Evolutionary conservation across 2,329 filamentous ascomycete genomes (phyloP).

Genomic region (Daldinia sp.): DNA sequence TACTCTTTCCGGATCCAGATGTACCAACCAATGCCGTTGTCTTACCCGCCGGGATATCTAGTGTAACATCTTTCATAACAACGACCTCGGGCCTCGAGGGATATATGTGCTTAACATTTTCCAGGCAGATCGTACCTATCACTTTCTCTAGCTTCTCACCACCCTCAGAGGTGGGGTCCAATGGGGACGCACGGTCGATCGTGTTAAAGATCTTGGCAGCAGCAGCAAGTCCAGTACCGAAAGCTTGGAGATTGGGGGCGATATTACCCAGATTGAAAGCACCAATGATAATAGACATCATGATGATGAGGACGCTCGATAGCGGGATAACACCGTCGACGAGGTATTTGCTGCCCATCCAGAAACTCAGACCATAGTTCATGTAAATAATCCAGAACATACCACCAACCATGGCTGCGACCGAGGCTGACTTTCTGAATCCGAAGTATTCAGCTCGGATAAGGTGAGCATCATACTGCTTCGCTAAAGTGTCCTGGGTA

Average conservation of each 20-base stretch:
- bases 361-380: slow-evolving; percentile 90
- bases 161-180: slow-evolving; percentile 78
- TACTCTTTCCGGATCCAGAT: slow-evolving; percentile 94
- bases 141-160: slow-evolving; percentile 81
- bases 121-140: slow-evolving; percentile 82
- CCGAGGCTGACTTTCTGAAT: slow-evolving; percentile 76
- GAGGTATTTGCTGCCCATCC: slow-evolving; percentile 84
- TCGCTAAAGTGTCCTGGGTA: slow-evolving; percentile 90
- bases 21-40: slow-evolving; percentile 93
- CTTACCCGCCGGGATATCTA: slow-evolving; percentile 87
- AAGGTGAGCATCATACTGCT: slow-evolving; percentile 84
- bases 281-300: slow-evolving; percentile 92
- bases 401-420: slow-evolving; percentile 82
- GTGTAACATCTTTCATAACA: slow-evolving; percentile 85
- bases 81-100: slow-evolving; percentile 91
- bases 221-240: slow-evolving; percentile 84
- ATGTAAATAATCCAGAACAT: slow-evolving; percentile 89
- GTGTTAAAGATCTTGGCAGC: slow-evolving; percentile 93
- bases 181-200: slow-evolving; percentile 87
- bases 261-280: slow-evolving; percentile 92
- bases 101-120: slow-evolving; percentile 91
- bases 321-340: slow-evolving; percentile 74
- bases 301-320: slow-evolving; percentile 81
- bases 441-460: slow-evolving; percentile 79
- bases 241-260: slow-evolving; percentile 86